phyloP scores from a whole-genome alignment of 345 rosid species.

The Brassica rapa region DNA sequence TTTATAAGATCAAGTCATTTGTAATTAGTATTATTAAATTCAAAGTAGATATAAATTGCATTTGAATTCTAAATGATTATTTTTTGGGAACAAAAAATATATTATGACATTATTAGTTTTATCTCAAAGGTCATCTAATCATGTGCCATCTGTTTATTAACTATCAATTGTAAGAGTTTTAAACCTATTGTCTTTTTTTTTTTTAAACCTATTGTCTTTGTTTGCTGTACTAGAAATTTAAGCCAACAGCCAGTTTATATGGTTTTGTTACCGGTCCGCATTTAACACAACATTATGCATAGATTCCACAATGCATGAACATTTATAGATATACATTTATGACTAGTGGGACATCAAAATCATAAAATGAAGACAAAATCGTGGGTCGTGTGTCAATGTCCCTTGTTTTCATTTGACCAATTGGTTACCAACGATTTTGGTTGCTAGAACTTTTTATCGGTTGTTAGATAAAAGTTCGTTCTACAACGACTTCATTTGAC shows the following conservation, averaged over 20 bases:
- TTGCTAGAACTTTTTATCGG: slow-evolving; percentile 5
- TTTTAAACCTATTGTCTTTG: neutral
- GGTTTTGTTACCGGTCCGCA: neutral
- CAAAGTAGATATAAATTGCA: too few relatives aligned
- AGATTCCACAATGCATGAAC: slow-evolving; percentile 5
- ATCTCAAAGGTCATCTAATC: too few relatives aligned
- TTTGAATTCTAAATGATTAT: too few relatives aligned
- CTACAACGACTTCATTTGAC: slow-evolving; percentile 5
- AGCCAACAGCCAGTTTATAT: neutral
- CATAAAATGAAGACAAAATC: neutral
- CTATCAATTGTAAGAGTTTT: too few relatives aligned
- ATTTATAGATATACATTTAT: neutral
- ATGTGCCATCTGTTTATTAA: too few relatives aligned
- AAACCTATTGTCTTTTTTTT: neutral
- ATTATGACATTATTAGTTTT: too few relatives aligned
- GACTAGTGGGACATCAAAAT: slow-evolving; percentile 26
- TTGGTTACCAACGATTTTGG: slow-evolving; percentile 30
- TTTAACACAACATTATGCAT: neutral
- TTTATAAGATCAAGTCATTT: too few relatives aligned
- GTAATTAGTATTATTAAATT: too few relatives aligned
- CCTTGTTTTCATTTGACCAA: slow-evolving; percentile 15
- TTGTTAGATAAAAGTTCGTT: neutral
- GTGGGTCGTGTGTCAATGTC: slow-evolving; percentile 1
- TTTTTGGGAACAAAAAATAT: too few relatives aligned
- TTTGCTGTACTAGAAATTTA: neutral